Evolutionary conservation across 768 basidiomycete genomes (phyloP).

Genomic region (Trametes gibbosa): DNA sequence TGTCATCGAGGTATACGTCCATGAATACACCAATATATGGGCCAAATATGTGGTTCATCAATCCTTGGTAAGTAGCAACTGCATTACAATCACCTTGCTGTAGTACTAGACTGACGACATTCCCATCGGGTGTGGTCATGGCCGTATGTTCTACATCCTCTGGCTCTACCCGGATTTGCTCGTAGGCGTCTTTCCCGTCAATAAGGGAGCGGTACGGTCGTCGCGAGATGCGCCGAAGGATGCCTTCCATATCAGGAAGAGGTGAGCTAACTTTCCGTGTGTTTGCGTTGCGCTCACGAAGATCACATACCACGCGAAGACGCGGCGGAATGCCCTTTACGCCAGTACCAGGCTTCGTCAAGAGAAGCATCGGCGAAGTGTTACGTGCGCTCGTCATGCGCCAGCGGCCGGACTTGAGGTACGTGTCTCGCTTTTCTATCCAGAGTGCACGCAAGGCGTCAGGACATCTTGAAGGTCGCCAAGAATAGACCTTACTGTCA

Average conservation of each 20-base stretch:
- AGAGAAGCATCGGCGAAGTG: slow-evolving; percentile 33
- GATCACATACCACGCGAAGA: slow-evolving; percentile 14
- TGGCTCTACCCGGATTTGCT: slow-evolving; percentile 27
- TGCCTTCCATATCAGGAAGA: slow-evolving; percentile 27
- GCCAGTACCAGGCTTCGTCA: slow-evolving; percentile 26
- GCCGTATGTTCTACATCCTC: slow-evolving; percentile 24
- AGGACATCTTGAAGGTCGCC: slow-evolving; percentile 37
- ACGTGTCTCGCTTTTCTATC: slow-evolving; percentile 30
- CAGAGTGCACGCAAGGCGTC: slow-evolving; percentile 29
- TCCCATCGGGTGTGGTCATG: slow-evolving; percentile 30
- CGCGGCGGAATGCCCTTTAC: slow-evolving; percentile 5
- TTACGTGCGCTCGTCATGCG: slow-evolving; percentile 26
- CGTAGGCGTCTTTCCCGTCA: slow-evolving; percentile 31
- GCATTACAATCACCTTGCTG: slow-evolving; percentile 35
- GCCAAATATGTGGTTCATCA: slow-evolving; percentile 30
- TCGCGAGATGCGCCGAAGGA: slow-evolving; percentile 19
- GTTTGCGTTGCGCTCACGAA: slow-evolving; percentile 23
- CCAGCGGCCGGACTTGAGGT: slow-evolving; percentile 33
- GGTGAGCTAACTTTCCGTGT: slow-evolving; percentile 26
- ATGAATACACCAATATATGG: slow-evolving; percentile 29
- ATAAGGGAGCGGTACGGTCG: slow-evolving; percentile 20
- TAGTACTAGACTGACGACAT: slow-evolving; percentile 29
- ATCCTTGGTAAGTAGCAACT: slow-evolving; percentile 28
- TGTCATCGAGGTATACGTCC: slow-evolving; percentile 32
- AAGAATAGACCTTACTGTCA: slow-evolving; percentile 31